Evolutionary conservation across 2,329 filamentous ascomycete genomes (phyloP), one percentile per base, ranked within the genome.

Genomic region (Aureobasidium sp.): DNA sequence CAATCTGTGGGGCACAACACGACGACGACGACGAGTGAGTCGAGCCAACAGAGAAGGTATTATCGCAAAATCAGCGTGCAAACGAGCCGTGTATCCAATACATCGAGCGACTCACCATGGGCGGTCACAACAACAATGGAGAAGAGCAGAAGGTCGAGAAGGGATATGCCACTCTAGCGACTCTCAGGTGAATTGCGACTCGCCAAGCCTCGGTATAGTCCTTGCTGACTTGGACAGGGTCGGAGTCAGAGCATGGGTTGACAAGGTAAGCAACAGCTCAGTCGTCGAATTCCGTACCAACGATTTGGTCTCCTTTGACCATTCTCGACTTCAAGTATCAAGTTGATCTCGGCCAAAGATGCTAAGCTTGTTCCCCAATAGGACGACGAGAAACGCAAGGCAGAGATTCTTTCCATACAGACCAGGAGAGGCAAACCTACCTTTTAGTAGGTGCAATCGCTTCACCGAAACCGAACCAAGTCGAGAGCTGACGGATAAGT

Each of bases 361-460:
- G 14, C 12, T 44, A 16, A 21, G 4, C 4, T 3, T 39, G 17
- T 41, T 56, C 24, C 32, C 39, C 12, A 4, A 14, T 61, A 84
- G 80, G 80, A 95, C 69, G 89, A 89, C 56, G 84, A 90, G 64
- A 79, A 86, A 57, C 85, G 93, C 62, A 90, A 93, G 72, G 93
- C 93, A 62, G 93, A 98, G 69, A 95, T 98, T 58, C 75, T 98
- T n/a, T 93, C 89, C 55, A 94, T 97, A 62, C 85, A 88, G 65
- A 88, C 90, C 56, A 86, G 88, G 19, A 94, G 94, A 70, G 91
- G 88, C 63, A 85, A 86, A 14, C 85, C 88, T 34, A 86, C 88
- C 53, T 96, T 91, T 66, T 96, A 96, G 73, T 76, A 68, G 50
- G 72, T 63, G 27, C 22, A 16, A n/a, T 14, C 16, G 10, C 24